Evolutionary conservation across 371 early-diverging fungal species (phyloP).

Genomic region (Circinella umbellata): DNA sequence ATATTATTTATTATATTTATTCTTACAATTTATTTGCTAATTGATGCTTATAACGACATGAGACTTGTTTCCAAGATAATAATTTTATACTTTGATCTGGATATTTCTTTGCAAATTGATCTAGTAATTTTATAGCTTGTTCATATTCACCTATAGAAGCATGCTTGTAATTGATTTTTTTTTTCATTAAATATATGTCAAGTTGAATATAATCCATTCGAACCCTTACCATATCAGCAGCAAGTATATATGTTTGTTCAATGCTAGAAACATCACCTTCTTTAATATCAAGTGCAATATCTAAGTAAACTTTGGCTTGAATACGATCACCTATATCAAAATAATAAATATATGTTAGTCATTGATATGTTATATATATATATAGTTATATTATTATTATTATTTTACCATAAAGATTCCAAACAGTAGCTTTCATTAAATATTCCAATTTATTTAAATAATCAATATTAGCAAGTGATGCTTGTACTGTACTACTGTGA

Average conservation of each 20-base stretch:
- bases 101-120: constrained; percentile 23
- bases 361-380: no score
- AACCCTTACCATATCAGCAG: constrained; percentile 31
- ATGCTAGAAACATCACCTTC: constrained; percentile 28
- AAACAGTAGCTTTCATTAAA: constrained; percentile 25
- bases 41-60: constrained; percentile 5
- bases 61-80: constrained; percentile 33
- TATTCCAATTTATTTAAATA: constrained; percentile 24
- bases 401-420: constrained; percentile 31
- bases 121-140: constrained; percentile 26
- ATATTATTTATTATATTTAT: not conserved
- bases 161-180: no score
- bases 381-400: no score
- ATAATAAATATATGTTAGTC: not conserved
- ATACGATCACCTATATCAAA: constrained; percentile 20
- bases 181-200: not conserved
- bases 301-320: constrained; percentile 26
- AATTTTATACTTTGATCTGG: constrained; percentile 30
- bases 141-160: constrained; percentile 30
- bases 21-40: not conserved
- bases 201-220: no score
- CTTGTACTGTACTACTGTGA: constrained; percentile 19
- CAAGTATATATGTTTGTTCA: constrained; percentile 31
- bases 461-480: constrained; percentile 28
- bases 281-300: constrained; percentile 21